These are phyloP conservation scores for Aspergillus brunneoviolaceus DNA, from an alignment of 2,329 filamentous ascomycete genomes.

Conservation along the genomic window DNA sequence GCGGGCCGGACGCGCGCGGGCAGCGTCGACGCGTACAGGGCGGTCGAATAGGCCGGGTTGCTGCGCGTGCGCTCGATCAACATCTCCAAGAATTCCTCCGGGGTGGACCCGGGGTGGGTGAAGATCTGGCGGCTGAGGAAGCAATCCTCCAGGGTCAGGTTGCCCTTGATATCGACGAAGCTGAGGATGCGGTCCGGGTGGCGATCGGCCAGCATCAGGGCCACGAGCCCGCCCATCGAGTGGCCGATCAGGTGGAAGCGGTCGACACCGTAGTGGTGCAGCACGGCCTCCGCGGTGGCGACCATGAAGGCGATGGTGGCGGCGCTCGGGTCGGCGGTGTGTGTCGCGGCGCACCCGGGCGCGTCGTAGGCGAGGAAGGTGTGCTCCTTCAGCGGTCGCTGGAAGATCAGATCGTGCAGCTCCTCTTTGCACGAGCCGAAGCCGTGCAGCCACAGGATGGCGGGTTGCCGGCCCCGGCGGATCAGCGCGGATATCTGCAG, in stretches of 20 bases:
- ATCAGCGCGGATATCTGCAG: conserved; percentile 1
- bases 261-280: conserved; percentile 20
- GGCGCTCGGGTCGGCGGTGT: neutral
- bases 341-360: neutral
- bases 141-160: conserved; percentile 27
- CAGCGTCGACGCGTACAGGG: conserved; percentile 23
- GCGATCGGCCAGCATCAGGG: conserved; percentile 20
- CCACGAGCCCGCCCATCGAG: conserved; percentile 28
- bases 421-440: conserved; percentile 6
- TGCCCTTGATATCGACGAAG: conserved; percentile 27
- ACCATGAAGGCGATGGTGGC: conserved; percentile 25
- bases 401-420: conserved; percentile 3
- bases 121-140: conserved; percentile 29
- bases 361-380: conserved; percentile 4
- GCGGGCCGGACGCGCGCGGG: conserved; percentile 17
- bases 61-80: conserved; percentile 21
- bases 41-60: conserved; percentile 12
- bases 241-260: conserved; percentile 27
- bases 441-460: conserved; percentile 2
- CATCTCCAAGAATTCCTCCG: conserved; percentile 17
- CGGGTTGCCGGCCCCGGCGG: neutral
- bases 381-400: neutral
- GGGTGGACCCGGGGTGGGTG: conserved; percentile 15
- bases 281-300: conserved; percentile 20
- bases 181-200: conserved; percentile 19